phyloP scores from a whole-genome alignment of 306 rosid species.

The Coriaria nepalensis region DNA sequence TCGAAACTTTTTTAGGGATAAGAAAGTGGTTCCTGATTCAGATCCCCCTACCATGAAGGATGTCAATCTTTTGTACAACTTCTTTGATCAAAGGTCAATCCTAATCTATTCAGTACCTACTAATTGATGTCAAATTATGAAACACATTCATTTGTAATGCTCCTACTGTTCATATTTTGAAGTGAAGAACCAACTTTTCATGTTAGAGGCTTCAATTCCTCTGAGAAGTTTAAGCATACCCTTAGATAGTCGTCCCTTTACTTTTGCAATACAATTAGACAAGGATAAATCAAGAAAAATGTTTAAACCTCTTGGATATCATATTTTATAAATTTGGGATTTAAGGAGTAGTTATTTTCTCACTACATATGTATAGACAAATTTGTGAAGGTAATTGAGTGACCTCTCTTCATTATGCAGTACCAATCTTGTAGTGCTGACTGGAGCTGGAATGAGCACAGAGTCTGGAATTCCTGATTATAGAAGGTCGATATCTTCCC shows the following conservation, averaged over 20 bases:
- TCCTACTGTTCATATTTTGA: conserved; percentile 1
- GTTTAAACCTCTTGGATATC: no score
- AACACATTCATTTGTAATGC: conserved; percentile 1
- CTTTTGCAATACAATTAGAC: not conserved
- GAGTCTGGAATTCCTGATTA: conserved; percentile 95
- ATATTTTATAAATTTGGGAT: no score
- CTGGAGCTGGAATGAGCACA: conserved; percentile 95
- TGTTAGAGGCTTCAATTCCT: no score
- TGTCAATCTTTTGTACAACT: conserved; percentile 45
- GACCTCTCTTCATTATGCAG: conserved; percentile 24
- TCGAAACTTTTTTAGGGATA: conserved; percentile 31
- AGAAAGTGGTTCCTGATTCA: conserved; percentile 59
- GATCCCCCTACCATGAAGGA: conserved; percentile 76
- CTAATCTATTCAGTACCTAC: not conserved
- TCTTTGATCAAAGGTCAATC: conserved; percentile 56
- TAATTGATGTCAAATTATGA: conserved; percentile 3
- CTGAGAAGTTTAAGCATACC: no score
- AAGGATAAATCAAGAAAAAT: no score
- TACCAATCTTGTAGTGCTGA: conserved; percentile 54
- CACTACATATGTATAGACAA: no score
- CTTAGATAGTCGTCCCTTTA: conserved; percentile 11
- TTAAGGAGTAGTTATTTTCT: no score
- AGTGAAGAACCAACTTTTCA: no score
- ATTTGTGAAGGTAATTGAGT: no score
- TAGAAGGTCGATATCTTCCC: conserved; percentile 46